Conservation (phyloP, 768 basidiomycete species). For the Boletus sp. region DNA sequence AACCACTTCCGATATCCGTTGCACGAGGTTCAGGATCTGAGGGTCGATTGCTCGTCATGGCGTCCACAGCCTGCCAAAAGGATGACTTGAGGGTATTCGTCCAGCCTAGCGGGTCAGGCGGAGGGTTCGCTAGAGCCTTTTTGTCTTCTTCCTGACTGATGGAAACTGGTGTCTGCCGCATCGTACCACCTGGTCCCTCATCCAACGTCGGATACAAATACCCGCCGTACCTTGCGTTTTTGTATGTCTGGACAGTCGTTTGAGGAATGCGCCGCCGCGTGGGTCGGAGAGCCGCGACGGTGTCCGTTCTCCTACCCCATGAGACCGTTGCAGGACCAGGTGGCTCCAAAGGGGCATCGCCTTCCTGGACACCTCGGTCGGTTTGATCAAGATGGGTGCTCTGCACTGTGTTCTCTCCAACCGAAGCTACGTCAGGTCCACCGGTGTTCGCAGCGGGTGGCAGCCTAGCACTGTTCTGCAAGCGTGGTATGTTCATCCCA, state of each 20-base stretch:
- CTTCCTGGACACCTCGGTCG: background rate
- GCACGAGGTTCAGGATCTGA: slow-evolving; percentile 1
- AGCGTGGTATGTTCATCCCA: slow-evolving; percentile 12
- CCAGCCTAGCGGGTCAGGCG: slow-evolving; percentile 36
- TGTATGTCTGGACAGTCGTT: slow-evolving; percentile 3
- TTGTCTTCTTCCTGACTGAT: background rate
- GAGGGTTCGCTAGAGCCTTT: background rate
- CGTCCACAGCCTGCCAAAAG: slow-evolving; percentile 48
- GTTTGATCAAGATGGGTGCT: background rate
- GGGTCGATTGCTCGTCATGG: slow-evolving; percentile 45
- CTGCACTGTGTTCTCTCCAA: background rate
- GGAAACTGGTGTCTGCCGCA: background rate
- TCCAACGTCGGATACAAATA: slow-evolving; percentile 9
- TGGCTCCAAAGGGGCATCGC: slow-evolving; percentile 9
- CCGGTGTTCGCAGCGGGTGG: background rate
- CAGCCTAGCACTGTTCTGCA: background rate
- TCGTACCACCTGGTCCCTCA: background rate
- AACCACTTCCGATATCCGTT: slow-evolving; percentile 3
- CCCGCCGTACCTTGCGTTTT: slow-evolving; percentile 13
- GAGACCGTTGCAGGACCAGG: slow-evolving; percentile 24
- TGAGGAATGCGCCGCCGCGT: slow-evolving; percentile 7
- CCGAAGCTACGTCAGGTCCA: background rate
- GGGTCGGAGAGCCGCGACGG: slow-evolving; percentile 24
- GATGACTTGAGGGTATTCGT: slow-evolving; percentile 42
- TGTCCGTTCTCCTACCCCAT: slow-evolving; percentile 29